Conservation (phyloP, 2,329 filamentous ascomycete species). For the Macrophomina pseudophaseolina region DNA sequence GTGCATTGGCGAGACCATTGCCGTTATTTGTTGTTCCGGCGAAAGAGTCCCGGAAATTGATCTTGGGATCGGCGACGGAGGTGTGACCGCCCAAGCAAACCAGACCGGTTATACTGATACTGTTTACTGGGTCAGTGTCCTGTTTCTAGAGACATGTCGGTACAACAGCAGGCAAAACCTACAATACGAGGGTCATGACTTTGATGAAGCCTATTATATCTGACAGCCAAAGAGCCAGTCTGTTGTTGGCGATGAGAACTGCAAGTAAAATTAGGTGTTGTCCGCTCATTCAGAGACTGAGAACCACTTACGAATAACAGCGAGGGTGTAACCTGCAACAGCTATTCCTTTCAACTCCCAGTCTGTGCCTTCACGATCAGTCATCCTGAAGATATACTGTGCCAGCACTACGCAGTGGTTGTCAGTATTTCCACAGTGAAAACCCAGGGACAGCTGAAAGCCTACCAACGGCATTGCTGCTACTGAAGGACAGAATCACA, state of each 20-base stretch:
- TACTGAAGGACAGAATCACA: slow-evolving; percentile 68
- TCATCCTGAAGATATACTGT: slow-evolving; percentile 66
- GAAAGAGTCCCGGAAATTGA: slow-evolving; percentile 38
- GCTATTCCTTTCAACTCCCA: slow-evolving; percentile 73
- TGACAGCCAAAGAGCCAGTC: slow-evolving; percentile 60
- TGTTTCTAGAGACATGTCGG: no score
- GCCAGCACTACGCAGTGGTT: slow-evolving; percentile 41
- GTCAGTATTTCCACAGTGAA: background rate
- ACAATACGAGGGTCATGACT: slow-evolving; percentile 65
- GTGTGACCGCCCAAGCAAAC: slow-evolving; percentile 39
- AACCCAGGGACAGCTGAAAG: background rate
- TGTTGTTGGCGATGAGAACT: slow-evolving; percentile 60
- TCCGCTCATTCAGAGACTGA: background rate
- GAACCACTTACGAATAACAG: slow-evolving; percentile 54
- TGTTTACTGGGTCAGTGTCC: background rate
- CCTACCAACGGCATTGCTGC: slow-evolving; percentile 65
- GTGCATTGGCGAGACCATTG: slow-evolving; percentile 37
- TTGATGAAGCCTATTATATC: slow-evolving; percentile 66
- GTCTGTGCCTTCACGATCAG: slow-evolving; percentile 54
- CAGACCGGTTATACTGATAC: slow-evolving; percentile 38
- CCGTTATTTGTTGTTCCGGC: slow-evolving; percentile 37
- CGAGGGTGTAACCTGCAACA: slow-evolving; percentile 66
- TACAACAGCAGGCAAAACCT: background rate
- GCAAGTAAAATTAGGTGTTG: background rate
- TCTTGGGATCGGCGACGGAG: slow-evolving; percentile 34